Base-by-base conservation (phyloP, 495 filamentous ascomycete genomes). In the Hyaloscypha bicolor region DNA sequence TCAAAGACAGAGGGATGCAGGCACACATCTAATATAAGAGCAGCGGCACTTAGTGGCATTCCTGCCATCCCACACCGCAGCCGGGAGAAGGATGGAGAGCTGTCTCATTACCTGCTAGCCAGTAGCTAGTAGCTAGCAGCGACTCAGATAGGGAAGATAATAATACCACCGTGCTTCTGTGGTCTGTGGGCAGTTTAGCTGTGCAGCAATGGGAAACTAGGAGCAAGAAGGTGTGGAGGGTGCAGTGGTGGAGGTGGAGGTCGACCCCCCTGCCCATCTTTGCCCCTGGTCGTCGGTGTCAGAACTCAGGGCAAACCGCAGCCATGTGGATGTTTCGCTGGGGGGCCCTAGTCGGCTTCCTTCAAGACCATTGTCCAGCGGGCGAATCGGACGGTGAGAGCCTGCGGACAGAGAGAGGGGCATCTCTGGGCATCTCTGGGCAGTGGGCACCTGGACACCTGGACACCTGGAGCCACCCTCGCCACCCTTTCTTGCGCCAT, bases 1-100 rank as follows among this genome's bases (percentile, higher is more conserved):
- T 29, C 48, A 11, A 65, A 69, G 61, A 64, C 25, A 64, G 60
- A 45, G 29, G 58, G 57, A 69, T 70, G 68, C 68, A 73, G 68
- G 65, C 68, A 71, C 60, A 33, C 39, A 64, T 30, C 53, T 67
- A 64, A 66, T 71, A 71, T 69, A 67, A 66, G 63, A 58, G 45
- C 25, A 33, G 33, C 67, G 67, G 67, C 67, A 69, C 56, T 69
- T 65, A 58, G 60, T 22, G 35, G 19, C 9, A 25, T 42, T n/a
- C 39, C 19, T 31, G 12, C 29, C 62, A 67, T 71, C 64, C 68
- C 69, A 60, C 61, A 45, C 56, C 60, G 63, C 57, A 63, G 53
- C 66, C 12, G 55, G 56, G 42, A 45, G 37, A 31, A 63, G 63
- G 63, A 53, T 55, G 31, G 42, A 29, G 35, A 42, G 63, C 52